Base-by-base conservation (phyloP, 768 basidiomycete species). In the Rhodotorula paludigena region DNA sequence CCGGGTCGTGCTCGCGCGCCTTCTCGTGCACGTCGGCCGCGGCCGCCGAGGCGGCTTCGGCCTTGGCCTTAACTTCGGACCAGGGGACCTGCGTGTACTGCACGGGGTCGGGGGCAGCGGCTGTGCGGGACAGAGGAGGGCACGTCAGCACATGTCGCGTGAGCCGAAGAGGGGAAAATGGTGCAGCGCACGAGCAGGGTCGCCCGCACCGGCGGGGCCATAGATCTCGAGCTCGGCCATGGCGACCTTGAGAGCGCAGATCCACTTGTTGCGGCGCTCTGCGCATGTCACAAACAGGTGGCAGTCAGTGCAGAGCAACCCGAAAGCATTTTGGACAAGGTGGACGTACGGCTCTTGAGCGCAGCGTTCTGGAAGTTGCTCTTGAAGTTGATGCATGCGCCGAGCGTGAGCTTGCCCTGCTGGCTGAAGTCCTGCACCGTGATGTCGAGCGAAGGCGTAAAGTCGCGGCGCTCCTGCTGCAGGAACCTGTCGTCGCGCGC, bases 381-480 rank as follows among this genome's bases (percentile, higher is more conserved):
- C 81, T 90, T 91, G 81, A 90, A 92, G 79, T 87, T 89, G 80
- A 93, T 92, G 76, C 88, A 86, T 48, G 87, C 87, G 64, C 83
- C 83, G 30, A 91, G 81, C 0, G 83, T 83, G 83, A 92, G 84
- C 78, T 86, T 90, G 64, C 82, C 82, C 76, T 93, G 91, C 11
- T 83, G 60, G 3, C n/a, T 56, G 41, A 73, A 71, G 54, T 68
- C 60, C 18, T 62, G n/a, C 32, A 77, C 63, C 25, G 63, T 51
- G 48, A 90, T 83, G 77, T 92, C 90, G 76, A 92, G 90, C 7
- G 81, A 78, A 0, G 87, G 85, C 42, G 85, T 82, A 79, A 84
- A 93, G 76, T 93, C 90, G 42, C 91, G 83, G 60, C 85, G 80
- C 73, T 92, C 86, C 10, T 78, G 71, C 75, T 84, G 82, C 68